Percentiles rank a stretch among this genome's conserved stretches.
These are phyloP conservation scores for Saccharomyces hybrid DNA, from an alignment of 1,139 yeast species.

Conservation along the genomic window DNA sequence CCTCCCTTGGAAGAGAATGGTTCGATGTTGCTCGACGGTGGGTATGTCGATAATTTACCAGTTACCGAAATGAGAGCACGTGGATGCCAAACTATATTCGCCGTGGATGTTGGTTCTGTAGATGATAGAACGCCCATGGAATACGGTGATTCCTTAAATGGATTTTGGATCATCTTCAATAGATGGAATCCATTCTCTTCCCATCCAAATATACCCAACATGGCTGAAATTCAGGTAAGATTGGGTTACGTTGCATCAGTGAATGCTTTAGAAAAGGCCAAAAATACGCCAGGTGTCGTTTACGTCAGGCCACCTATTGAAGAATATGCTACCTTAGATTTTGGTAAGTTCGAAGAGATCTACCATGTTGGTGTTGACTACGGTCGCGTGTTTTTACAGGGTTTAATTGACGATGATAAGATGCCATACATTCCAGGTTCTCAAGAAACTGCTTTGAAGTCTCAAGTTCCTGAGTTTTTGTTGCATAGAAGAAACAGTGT, in stretches of 20 bases:
- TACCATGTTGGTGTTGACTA: conserved; percentile 72
- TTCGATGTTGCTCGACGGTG: conserved; percentile 90
- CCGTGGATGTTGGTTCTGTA: conserved; percentile 95
- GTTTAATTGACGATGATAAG: conserved; percentile 45
- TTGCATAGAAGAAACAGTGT: conserved; percentile 60
- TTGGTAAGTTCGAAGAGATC: conserved; percentile 85
- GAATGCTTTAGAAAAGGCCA: conserved; percentile 82
- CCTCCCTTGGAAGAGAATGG: conserved; percentile 90
- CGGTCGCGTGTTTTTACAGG: conserved; percentile 52
- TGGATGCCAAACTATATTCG: conserved; percentile 83
- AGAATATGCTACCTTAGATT: conserved; percentile 82
- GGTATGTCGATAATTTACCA: conserved; percentile 88
- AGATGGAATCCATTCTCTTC: conserved; percentile 85
- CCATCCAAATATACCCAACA: conserved; percentile 82
- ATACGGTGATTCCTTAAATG: conserved; percentile 89
- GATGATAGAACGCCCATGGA: conserved; percentile 87
- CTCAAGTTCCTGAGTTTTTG: conserved; percentile 19
- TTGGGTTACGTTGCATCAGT: conserved; percentile 94
- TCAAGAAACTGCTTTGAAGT: conserved; percentile 10
- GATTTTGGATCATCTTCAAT: conserved; percentile 83
- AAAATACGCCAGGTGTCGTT: conserved; percentile 75
- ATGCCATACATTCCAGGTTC: conserved; percentile 59
- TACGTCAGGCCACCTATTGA: conserved; percentile 93
- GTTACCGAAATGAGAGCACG: conserved; percentile 82
- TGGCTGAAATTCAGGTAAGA: conserved; percentile 91